phyloP scores from a whole-genome alignment of 208 protist genomes.

The Wallacemonas rigidus region DNA sequence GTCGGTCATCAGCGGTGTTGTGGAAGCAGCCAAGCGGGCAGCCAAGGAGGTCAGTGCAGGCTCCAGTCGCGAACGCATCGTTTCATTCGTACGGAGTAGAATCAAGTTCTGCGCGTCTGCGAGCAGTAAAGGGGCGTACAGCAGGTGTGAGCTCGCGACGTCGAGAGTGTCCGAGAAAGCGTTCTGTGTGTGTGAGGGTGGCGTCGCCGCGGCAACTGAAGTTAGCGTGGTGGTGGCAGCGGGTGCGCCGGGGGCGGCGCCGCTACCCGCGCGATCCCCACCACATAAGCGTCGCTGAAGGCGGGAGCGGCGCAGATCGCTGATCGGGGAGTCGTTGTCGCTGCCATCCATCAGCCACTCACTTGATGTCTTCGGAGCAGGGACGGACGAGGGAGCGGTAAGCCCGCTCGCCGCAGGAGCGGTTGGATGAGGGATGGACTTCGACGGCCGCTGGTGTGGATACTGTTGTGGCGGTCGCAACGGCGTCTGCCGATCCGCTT shows the following conservation, averaged over 20 bases:
- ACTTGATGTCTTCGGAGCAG: neutral
- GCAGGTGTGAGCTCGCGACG: neutral
- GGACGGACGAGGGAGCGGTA: neutral
- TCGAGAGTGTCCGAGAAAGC: neutral
- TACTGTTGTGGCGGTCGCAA: neutral
- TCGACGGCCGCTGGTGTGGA: neutral
- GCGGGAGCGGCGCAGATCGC: neutral
- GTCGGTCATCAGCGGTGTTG: neutral
- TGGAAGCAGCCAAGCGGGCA: neutral
- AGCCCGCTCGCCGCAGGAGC: neutral
- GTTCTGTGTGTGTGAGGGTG: too few relatives aligned
- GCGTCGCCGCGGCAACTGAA: too few relatives aligned
- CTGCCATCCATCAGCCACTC: neutral
- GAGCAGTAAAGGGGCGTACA: slow-evolving; percentile 2
- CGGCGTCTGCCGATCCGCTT: neutral
- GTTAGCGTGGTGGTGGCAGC: neutral
- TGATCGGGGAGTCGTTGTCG: neutral
- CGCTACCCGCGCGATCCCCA: neutral
- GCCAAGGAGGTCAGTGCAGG: slow-evolving; percentile 2
- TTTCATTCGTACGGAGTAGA: neutral
- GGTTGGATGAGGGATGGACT: neutral
- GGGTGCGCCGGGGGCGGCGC: neutral
- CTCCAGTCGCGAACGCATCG: slow-evolving; percentile 6
- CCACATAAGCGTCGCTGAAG: neutral
- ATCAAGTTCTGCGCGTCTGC: slow-evolving; percentile 5